Base-by-base conservation (phyloP, 257 asterid genomes). In the Ilex aquifolium region DNA sequence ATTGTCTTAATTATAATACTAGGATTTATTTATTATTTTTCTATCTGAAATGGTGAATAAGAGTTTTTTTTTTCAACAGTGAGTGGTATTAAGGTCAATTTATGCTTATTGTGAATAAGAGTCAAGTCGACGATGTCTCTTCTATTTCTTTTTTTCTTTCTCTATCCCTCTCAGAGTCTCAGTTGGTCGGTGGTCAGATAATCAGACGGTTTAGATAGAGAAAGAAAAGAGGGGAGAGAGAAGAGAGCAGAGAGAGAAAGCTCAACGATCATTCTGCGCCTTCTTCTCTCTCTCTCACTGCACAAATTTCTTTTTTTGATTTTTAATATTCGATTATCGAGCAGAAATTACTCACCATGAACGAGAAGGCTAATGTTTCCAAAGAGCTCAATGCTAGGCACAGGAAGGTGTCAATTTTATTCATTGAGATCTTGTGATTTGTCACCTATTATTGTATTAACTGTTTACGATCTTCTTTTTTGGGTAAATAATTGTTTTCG, bases 381-480 rank as follows among this genome's bases (percentile, higher is more conserved):
- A 93, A 90, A 71, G 99, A 93, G 88, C 97, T 93, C 62, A 93
- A 90, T 72, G 94, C 91, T 65, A 84, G 71, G 78, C 99, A 92
- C 66, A 74, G 97, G 57, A 92, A 93, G 99, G 99, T 93, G 30
- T 57, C 58, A n/a, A 7, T 12, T 65, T 68, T 60, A 5, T 15
- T 67, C 42, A 14, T 50, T 21, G 27, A 21, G 27, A 21, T 21
- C 27, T 21, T 21, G 27, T 21, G 27, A 21, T 21, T 21, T 21
- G 27, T 21, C 27, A 21, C 27, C 27, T 21, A 21, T 21, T 21
- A 1, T 21, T 36, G 16, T 39, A 54, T 74, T 4, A 46, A 5
- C 7, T 40, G 55, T 67, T 56, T 11, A 30, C 32, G 10, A 15
- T 51, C 39, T 13, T 21, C 15, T 69, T 31, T 13, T 30, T 39